phyloP scores from a whole-genome alignment of 345 rosid species.

The Abelmoschus esculentus region DNA sequence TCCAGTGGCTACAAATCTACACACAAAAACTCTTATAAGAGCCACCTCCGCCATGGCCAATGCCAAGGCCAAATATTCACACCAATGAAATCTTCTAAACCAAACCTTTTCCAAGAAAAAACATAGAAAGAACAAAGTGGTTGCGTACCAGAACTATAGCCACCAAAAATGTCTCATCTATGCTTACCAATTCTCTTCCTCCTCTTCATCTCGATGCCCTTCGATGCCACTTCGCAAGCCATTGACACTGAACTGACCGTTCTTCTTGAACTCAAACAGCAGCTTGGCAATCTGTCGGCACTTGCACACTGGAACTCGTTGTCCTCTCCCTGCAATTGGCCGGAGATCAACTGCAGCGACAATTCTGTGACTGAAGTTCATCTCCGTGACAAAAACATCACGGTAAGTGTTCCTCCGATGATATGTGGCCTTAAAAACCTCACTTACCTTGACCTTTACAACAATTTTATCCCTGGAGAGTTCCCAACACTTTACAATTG shows the following conservation, averaged over 20 bases:
- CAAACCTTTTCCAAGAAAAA: neutral
- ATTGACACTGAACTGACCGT: slow-evolving; percentile 22
- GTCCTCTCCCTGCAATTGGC: slow-evolving; percentile 62
- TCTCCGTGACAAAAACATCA: slow-evolving; percentile 35
- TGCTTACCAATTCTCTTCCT: slow-evolving; percentile 14
- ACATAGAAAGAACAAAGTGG: neutral
- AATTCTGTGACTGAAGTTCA: slow-evolving; percentile 37
- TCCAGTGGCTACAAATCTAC: neutral
- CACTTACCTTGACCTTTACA: slow-evolving; percentile 27
- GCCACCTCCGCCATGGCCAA: too few relatives aligned
- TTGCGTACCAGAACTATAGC: neutral
- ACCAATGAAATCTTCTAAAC: neutral
- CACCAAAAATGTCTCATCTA: neutral
- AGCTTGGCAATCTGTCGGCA: slow-evolving; percentile 49
- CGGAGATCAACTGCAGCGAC: slow-evolving; percentile 35
- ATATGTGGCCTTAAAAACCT: slow-evolving; percentile 67
- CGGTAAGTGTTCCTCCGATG: slow-evolving; percentile 35
- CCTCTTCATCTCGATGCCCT: slow-evolving; percentile 31
- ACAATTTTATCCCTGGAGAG: slow-evolving; percentile 44
- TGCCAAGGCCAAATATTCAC: too few relatives aligned
- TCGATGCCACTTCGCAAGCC: slow-evolving; percentile 38
- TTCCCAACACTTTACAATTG: slow-evolving; percentile 68
- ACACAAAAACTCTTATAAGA: too few relatives aligned
- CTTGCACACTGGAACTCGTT: slow-evolving; percentile 53
- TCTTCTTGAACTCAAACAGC: slow-evolving; percentile 46